A percentile compares a stretch with the other conserved stretches of the same genome.
Evolutionary conservation across 2,329 filamentous ascomycete species (phyloP).

Genomic region (Hypoxylon rubiginosum): DNA sequence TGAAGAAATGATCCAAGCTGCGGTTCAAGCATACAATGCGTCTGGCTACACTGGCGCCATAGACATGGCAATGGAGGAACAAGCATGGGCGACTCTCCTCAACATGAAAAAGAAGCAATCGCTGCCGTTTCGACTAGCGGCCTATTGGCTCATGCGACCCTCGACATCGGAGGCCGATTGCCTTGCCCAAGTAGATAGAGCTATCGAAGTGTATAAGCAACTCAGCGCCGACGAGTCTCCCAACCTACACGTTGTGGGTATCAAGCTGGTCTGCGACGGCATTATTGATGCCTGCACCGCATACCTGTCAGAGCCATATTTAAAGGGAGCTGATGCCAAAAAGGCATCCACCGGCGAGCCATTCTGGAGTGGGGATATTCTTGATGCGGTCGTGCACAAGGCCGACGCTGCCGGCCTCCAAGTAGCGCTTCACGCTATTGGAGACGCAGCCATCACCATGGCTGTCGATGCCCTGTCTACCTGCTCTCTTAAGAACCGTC

Average conservation of each 20-base stretch:
- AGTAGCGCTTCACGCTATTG: constrained; percentile 73
- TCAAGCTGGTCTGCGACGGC: constrained; percentile 74
- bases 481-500: constrained; percentile 59
- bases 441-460: constrained; percentile 68
- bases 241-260: constrained; percentile 65
- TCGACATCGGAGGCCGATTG: constrained; percentile 57
- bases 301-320: constrained; percentile 68
- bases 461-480: constrained; percentile 67
- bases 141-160: constrained; percentile 70
- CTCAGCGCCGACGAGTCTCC: constrained; percentile 48
- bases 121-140: constrained; percentile 62
- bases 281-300: constrained; percentile 74
- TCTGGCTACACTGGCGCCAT: constrained; percentile 68
- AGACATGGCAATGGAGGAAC: constrained; percentile 74
- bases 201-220: constrained; percentile 58
- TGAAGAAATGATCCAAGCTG: constrained; percentile 62
- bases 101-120: constrained; percentile 58
- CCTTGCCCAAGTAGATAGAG: constrained; percentile 63
- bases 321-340: constrained; percentile 53
- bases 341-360: constrained; percentile 57
- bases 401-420: constrained; percentile 67
- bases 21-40: constrained; percentile 63
- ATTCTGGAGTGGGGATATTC: constrained; percentile 65
- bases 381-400: constrained; percentile 63
- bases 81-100: constrained; percentile 64